Evolutionary conservation across 2,329 filamentous ascomycete species (phyloP).

Genomic region (Fusarium buxicola): DNA sequence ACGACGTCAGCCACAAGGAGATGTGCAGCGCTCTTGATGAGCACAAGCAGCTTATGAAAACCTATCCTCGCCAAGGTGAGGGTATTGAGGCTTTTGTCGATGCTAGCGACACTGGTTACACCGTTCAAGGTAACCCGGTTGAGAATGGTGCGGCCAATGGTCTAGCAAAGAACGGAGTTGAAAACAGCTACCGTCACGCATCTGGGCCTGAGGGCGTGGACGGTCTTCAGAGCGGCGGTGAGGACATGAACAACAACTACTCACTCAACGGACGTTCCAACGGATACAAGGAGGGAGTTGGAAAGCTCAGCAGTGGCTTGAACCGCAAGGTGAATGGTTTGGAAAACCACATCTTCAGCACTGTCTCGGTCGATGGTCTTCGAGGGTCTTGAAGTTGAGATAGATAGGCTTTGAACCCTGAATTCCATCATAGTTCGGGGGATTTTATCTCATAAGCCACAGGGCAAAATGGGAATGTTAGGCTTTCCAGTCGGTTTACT

Average conservation of each 20-base stretch:
- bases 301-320: conserved; percentile 21
- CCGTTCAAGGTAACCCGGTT: conserved; percentile 47
- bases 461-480: background rate
- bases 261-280: conserved; percentile 17
- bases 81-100: conserved; percentile 78
- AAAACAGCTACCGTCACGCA: conserved; percentile 31
- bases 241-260: conserved; percentile 27
- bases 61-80: conserved; percentile 71
- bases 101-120: conserved; percentile 73
- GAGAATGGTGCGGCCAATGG: conserved; percentile 26
- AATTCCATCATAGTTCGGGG: background rate
- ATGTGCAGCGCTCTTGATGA: conserved; percentile 68
- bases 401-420: background rate
- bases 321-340: conserved; percentile 31
- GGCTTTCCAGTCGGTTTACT: background rate
- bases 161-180: conserved; percentile 13
- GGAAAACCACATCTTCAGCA: conserved; percentile 21
- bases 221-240: conserved; percentile 26
- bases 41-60: conserved; percentile 73
- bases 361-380: conserved; percentile 25
- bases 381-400: conserved; percentile 7
- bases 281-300: conserved; percentile 7
- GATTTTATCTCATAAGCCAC: background rate
- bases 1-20: conserved; percentile 72
- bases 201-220: conserved; percentile 37